A percentile compares a stretch with the other conserved stretches of the same genome.
Evolutionary conservation across 2,329 filamentous ascomycete genomes (phyloP).

Genomic region (Xylariaceae sp.): DNA sequence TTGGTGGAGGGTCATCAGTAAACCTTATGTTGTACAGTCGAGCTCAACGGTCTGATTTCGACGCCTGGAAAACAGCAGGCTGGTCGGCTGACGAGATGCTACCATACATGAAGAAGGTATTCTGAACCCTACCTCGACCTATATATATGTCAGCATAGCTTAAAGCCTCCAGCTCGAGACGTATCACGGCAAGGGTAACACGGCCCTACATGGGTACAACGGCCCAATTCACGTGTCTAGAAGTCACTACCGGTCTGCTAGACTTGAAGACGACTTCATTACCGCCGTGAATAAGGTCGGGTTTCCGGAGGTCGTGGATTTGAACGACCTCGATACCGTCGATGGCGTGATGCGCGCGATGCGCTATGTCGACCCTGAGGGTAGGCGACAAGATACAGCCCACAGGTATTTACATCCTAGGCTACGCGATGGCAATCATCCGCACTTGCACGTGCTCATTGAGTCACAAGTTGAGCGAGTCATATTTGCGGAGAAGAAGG

Average conservation of each 20-base stretch:
- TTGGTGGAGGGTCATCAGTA: slow-evolving; percentile 57
- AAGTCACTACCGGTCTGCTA: slow-evolving; percentile 47
- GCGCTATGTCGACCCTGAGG: slow-evolving; percentile 39
- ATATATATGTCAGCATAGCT: background rate
- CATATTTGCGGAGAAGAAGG: slow-evolving; percentile 18
- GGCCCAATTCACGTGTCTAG: slow-evolving; percentile 60
- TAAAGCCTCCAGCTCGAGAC: slow-evolving; percentile 56
- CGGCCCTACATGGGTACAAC: slow-evolving; percentile 52
- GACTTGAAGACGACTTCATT: slow-evolving; percentile 52
- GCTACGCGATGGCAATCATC: slow-evolving; percentile 46
- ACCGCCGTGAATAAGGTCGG: slow-evolving; percentile 51
- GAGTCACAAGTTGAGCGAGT: slow-evolving; percentile 49
- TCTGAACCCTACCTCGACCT: no score
- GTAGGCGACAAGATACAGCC: slow-evolving; percentile 55
- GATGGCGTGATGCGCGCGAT: slow-evolving; percentile 30
- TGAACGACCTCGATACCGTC: slow-evolving; percentile 51
- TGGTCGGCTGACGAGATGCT: slow-evolving; percentile 34
- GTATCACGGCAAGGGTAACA: slow-evolving; percentile 51
- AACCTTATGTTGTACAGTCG: slow-evolving; percentile 48
- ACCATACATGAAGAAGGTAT: slow-evolving; percentile 41
- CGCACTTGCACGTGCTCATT: slow-evolving; percentile 56
- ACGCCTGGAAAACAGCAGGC: slow-evolving; percentile 32
- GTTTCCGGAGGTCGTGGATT: slow-evolving; percentile 54
- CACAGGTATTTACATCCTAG: slow-evolving; percentile 55
- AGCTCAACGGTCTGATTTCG: slow-evolving; percentile 37